Evolutionary conservation across 768 basidiomycete species (phyloP).

Genomic region (Leccinum disarticulatum): DNA sequence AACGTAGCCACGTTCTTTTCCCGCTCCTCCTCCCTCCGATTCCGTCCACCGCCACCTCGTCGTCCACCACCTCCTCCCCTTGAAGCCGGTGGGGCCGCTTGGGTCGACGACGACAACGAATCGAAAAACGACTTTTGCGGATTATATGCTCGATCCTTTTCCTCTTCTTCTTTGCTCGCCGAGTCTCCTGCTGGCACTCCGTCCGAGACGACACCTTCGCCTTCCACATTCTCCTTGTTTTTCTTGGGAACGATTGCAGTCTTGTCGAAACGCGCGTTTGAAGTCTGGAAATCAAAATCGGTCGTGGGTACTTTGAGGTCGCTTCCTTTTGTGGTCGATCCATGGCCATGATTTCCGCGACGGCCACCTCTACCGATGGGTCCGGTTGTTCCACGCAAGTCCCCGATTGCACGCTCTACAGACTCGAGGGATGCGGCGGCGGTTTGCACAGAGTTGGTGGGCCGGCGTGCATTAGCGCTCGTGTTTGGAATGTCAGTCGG

Average conservation of each 20-base stretch:
- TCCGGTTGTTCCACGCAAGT: conserved; percentile 42
- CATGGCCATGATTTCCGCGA: conserved; percentile 32
- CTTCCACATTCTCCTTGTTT: conserved; percentile 30
- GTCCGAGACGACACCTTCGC: conserved; percentile 33
- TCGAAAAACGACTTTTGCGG: conserved; percentile 83
- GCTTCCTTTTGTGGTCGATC: conserved; percentile 28
- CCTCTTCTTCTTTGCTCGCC: conserved; percentile 35
- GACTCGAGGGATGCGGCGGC: conserved; percentile 75
- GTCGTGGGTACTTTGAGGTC: conserved; percentile 62
- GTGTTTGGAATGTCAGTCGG: conserved; percentile 26
- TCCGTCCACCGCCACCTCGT: conserved; percentile 54
- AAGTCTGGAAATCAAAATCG: conserved; percentile 80
- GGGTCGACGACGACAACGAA: conserved; percentile 53
- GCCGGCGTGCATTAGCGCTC: conserved; percentile 30
- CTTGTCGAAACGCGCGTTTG: conserved; percentile 84
- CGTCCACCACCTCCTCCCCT: conserved; percentile 42
- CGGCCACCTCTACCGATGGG: conserved; percentile 42
- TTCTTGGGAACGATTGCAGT: conserved; percentile 46
- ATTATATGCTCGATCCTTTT: conserved; percentile 61
- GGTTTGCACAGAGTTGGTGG: conserved; percentile 58
- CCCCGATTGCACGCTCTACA: conserved; percentile 57
- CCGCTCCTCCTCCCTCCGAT: conserved; percentile 77
- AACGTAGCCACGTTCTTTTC: conserved; percentile 86
- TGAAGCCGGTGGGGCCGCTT: conserved; percentile 28
- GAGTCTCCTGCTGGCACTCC: conserved; percentile 21